Base-by-base conservation (phyloP, 208 protist species). In the Wallacemonas sp. region DNA sequence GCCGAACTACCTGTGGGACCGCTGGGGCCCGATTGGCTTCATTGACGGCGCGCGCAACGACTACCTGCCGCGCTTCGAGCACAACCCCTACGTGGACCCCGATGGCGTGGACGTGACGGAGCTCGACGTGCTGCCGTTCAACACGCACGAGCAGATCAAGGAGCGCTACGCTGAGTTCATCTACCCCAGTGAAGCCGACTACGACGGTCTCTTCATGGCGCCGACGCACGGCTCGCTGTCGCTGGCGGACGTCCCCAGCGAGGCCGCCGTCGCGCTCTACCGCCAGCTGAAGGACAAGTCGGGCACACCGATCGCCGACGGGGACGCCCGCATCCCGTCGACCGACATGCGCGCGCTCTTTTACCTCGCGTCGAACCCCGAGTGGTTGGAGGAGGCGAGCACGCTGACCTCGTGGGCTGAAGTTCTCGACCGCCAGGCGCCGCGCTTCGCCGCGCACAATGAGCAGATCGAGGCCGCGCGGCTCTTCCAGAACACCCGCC, bases 31-130 rank as follows among this genome's bases (percentile, higher is more conserved):
- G 12, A 81, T 94, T 59, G 92, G 92, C n/a, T 95, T 95, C 67
- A 86, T 95, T 67, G 92, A 97, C 46, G 92, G 92, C 32, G 74
- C 84, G 1, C 65, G 78, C 2, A 77, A 71, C 14, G 89, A 97
- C 74, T 94, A 91, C 65, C 75, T 97, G 20, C 92, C 92, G 1
- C 87, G 92, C 28, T 94, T 97, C 65, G 74, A 77, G 45, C 88
- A 95, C 73, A 95, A 95, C 65, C 87, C 89, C 1, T 91, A 91
- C 72, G 77, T 92, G 22, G 92, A 97, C 68, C 92, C 92, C 1
- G 92, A 97, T 55, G 92, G 92, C 50, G 92, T 97, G 1, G 87
- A 92, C 23, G 83, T 94, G n/a, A 92, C 88, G 57, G 87, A 97
- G 76, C 65, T 93, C 10, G 88, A 95, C 62, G 86, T 95, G 52